Conservation (phyloP, 1,284 basidiomycete genomes). For the Cutaneotrichosporon daszewskae region DNA sequence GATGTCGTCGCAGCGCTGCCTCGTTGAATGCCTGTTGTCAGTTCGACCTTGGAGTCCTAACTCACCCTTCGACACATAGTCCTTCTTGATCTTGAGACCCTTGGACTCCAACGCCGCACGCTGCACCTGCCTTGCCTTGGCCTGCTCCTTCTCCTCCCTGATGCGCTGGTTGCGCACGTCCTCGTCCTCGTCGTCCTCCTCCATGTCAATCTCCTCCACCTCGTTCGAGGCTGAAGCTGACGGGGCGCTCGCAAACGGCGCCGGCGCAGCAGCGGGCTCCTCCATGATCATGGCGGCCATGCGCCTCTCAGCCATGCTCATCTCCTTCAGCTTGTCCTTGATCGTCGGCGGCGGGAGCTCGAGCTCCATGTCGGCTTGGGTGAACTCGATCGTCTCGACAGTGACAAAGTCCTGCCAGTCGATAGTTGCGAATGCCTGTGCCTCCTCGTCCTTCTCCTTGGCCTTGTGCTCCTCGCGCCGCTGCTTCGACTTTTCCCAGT, state of each 20-base stretch:
- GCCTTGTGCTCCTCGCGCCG: constrained; percentile 80
- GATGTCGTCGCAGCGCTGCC: constrained; percentile 62
- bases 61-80: constrained; percentile 90
- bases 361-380: constrained; percentile 79
- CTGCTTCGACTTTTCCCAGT: constrained; percentile 78
- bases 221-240: constrained; percentile 48
- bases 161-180: constrained; percentile 60
- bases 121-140: constrained; percentile 67
- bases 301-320: constrained; percentile 93
- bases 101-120: constrained; percentile 68
- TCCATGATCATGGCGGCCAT: constrained; percentile 99
- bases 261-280: constrained; percentile 71
- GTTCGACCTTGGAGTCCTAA: background rate
- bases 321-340: constrained; percentile 88
- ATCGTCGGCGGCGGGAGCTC: constrained; percentile 94
- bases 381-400: constrained; percentile 98
- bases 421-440: constrained; percentile 79
- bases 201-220: constrained; percentile 55
- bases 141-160: constrained; percentile 69
- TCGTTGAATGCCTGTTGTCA: constrained; percentile 57
- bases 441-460: constrained; percentile 72
- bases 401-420: constrained; percentile 99
- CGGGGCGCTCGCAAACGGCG: constrained; percentile 52
- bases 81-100: constrained; percentile 93
- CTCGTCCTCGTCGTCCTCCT: constrained; percentile 52